Base-by-base conservation (phyloP, 1,284 basidiomycete genomes). In the Ceratobasidium sp. region DNA sequence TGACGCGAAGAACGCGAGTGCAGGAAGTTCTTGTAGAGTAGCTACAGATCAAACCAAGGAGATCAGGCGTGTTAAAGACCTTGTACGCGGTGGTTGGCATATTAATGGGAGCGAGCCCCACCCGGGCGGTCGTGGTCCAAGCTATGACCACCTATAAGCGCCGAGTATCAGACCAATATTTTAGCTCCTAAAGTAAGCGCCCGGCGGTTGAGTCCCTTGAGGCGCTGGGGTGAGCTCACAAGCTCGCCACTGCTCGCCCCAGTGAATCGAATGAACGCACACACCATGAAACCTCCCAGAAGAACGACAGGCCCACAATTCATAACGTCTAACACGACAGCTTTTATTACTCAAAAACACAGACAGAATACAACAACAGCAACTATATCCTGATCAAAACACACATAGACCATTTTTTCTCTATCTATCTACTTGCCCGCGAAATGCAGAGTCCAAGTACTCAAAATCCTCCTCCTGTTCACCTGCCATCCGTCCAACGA, bases 401-500 rank as follows among this genome's bases (percentile, higher is more conserved):
- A 54, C n/a, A 26, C 17, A 50, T n/a, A n/a, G n/a, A n/a, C n/a
- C n/a, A n/a, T 42, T 23, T n/a, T 46, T 33, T 69, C n/a, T 40
- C n/a, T 9, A n/a, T n/a, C n/a, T n/a, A n/a, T 38, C 33, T 79
- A 71, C 61, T 80, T 80, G 73, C 79, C 93, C 20, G 93, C 93
- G 82, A 95, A 95, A 86, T 95, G 94, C 82, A 95, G 86, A 46
- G 93, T 95, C 94, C 94, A 95, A 78, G 91, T 91, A 23, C 90
- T 90, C 78, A 95, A 85, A 64, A 95, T 84, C 74, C 93, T 88
- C 83, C 91, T 90, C 81, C 88, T 86, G 83, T 94, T 94, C 80
- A 95, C 93, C 81, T 89, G 85, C 52, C 92, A 89, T 42, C 94
- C 93, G 64, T 91, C 90, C 83, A 95, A 96, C 95, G 95, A 94